Percentiles rank a stretch among this genome's conserved stretches.
These are phyloP conservation scores for Pythium periplocum DNA, from an alignment of 352 stramenopile genomes.

Conservation along the genomic window DNA sequence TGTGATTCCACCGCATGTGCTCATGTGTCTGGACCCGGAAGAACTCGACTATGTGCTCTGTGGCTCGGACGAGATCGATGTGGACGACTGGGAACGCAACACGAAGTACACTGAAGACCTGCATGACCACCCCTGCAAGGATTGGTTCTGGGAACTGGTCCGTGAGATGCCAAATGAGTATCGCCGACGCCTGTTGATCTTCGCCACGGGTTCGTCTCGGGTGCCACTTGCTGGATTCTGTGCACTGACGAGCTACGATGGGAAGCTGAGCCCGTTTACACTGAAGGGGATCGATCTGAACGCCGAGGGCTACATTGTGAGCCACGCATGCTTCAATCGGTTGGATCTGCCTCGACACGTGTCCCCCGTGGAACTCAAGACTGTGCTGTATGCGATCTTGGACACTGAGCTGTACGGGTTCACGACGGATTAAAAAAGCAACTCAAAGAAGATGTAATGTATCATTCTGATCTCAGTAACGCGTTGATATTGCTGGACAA, in stretches of 20 bases:
- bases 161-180: slow-evolving; percentile 48
- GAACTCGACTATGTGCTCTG: slow-evolving; percentile 94
- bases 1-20: slow-evolving; percentile 87
- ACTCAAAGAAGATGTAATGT: background rate
- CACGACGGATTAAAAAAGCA: slow-evolving; percentile 39
- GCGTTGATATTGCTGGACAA: too few relatives aligned
- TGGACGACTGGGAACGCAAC: slow-evolving; percentile 91
- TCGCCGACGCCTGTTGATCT: slow-evolving; percentile 42
- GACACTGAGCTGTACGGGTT: slow-evolving; percentile 66
- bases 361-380: slow-evolving; percentile 76
- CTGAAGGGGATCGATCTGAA: slow-evolving; percentile 30
- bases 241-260: slow-evolving; percentile 47
- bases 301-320: slow-evolving; percentile 27
- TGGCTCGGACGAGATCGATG: slow-evolving; percentile 89
- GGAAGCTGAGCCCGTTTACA: slow-evolving; percentile 40
- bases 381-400: slow-evolving; percentile 51
- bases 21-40: slow-evolving; percentile 94
- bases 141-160: slow-evolving; percentile 64
- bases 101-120: slow-evolving; percentile 44
- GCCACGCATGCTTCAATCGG: too few relatives aligned
- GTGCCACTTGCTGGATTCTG: slow-evolving; percentile 44
- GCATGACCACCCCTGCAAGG: slow-evolving; percentile 16
- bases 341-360: slow-evolving; percentile 55
- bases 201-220: slow-evolving; percentile 49
- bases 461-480: too few relatives aligned